Evolutionary conservation across 495 filamentous ascomycete species (phyloP), one percentile per base, ranked within the genome.

Genomic region (Massariosphaeria phaeospora): DNA sequence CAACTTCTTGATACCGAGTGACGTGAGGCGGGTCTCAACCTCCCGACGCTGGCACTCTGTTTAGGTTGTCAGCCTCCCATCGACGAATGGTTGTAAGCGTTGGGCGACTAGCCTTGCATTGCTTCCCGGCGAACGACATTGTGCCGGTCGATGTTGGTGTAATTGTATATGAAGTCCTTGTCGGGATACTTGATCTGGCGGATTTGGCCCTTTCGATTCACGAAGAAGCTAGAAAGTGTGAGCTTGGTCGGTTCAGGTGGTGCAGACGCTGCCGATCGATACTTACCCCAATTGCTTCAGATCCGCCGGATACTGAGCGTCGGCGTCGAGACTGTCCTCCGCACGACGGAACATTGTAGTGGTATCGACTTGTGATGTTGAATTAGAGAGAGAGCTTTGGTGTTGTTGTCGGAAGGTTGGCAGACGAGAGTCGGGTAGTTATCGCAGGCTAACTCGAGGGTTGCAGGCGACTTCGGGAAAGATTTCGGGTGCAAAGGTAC

Each of bases 71-170:
- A 40, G 25, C 40, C 23, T 36, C 21, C 15, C 8, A 46, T 15
- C 6, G 2, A 3, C 24, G 18, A 21, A 8, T 13, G 15, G 2
- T 7, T n/a, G 15, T 21, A 34, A 31, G 31, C 29, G 20, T n/a
- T n/a, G n/a, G n/a, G 35, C 10, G 3, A 49, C 46, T 36, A 20
- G 57, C 59, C 41, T 63, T 91, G 83, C 70, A 91, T 77, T 18
- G 79, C 75, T 54, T 88, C 88, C 7, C 81, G 73, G 40, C 85
- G 82, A 24, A 80, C 72, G 26, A 84, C 78, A 63, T 90, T 91
- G 70, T 77, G 79, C 33, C 89, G 84, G 15, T 76, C 72, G 67
- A 87, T 86, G 50, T 79, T 82, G 66, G 76, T 82, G 56, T 86
- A 68, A 67, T 79, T 85, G 77, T 73, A 94, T 54, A 84, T 75